These are phyloP conservation scores for Peniophora sp. DNA, from an alignment of 1,284 basidiomycete species.

Conservation along the genomic window DNA sequence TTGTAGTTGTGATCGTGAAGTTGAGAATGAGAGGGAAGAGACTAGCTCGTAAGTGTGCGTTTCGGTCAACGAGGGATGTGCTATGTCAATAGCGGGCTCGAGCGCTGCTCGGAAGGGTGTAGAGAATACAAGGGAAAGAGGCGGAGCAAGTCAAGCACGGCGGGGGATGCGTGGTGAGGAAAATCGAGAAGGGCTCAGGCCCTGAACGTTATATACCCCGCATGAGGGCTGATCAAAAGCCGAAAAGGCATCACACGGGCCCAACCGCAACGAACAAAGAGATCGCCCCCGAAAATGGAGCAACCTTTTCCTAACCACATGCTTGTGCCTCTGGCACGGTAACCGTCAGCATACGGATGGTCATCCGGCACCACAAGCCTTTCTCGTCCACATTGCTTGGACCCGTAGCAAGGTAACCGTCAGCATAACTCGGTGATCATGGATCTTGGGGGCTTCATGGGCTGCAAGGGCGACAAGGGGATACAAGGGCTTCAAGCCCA, in stretches of 20 bases:
- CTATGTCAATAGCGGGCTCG: conserved; percentile 1
- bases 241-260: background rate
- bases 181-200: background rate
- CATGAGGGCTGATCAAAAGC: background rate
- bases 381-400: too few relatives aligned
- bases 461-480: too few relatives aligned
- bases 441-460: too few relatives aligned
- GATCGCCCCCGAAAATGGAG: background rate
- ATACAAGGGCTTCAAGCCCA: too few relatives aligned
- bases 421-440: too few relatives aligned
- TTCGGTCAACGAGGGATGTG: background rate
- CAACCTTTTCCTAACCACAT: too few relatives aligned
- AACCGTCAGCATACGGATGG: too few relatives aligned
- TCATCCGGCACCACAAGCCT: too few relatives aligned
- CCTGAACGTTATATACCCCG: background rate
- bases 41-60: background rate
- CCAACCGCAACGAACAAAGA: background rate
- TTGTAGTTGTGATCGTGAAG: background rate
- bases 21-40: background rate
- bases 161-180: background rate
- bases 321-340: too few relatives aligned
- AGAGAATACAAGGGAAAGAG: background rate
- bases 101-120: background rate
- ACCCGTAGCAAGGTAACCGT: too few relatives aligned
- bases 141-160: background rate